Evolutionary conservation across 345 rosid genomes (phyloP).

Genomic region (Hibiscus syriacus): DNA sequence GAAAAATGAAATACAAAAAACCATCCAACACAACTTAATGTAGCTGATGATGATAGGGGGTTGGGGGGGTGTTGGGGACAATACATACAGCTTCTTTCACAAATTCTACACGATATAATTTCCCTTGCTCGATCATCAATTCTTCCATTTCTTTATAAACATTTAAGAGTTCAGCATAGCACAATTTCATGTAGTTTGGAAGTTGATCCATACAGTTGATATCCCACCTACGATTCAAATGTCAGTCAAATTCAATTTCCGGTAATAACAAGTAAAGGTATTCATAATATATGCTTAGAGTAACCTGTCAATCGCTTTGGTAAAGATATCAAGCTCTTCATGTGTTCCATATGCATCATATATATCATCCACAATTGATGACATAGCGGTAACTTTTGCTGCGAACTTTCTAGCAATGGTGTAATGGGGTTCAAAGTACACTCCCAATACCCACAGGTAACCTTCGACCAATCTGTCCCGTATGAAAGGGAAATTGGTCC

Average conservation of each 20-base stretch:
- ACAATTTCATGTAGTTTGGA: slow-evolving; percentile 29
- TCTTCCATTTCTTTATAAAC: slow-evolving; percentile 25
- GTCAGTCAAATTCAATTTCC: no score
- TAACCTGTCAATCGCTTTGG: neutral
- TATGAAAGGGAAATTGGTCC: no score
- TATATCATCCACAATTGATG: neutral
- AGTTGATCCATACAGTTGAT: slow-evolving; percentile 8
- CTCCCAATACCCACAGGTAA: slow-evolving; percentile 21
- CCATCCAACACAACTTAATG: no score
- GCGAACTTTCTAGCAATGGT: neutral
- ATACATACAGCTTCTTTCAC: slow-evolving; percentile 27
- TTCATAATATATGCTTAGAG: no score
- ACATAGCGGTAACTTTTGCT: neutral
- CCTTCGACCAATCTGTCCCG: slow-evolving; percentile 23
- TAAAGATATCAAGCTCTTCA: neutral
- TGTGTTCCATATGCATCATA: no score
- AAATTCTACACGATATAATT: slow-evolving; percentile 9
- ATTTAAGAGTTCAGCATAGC: slow-evolving; percentile 21
- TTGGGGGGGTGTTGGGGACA: no score
- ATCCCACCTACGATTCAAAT: neutral
- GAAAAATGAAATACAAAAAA: no score
- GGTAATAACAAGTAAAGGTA: no score
- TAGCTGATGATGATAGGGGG: no score
- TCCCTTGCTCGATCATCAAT: slow-evolving; percentile 12
- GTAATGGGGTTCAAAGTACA: slow-evolving; percentile 20